Evolutionary conservation across 495 filamentous ascomycete genomes (phyloP), one percentile per base, ranked within the genome.

Genomic region (Hamigera avellanea): DNA sequence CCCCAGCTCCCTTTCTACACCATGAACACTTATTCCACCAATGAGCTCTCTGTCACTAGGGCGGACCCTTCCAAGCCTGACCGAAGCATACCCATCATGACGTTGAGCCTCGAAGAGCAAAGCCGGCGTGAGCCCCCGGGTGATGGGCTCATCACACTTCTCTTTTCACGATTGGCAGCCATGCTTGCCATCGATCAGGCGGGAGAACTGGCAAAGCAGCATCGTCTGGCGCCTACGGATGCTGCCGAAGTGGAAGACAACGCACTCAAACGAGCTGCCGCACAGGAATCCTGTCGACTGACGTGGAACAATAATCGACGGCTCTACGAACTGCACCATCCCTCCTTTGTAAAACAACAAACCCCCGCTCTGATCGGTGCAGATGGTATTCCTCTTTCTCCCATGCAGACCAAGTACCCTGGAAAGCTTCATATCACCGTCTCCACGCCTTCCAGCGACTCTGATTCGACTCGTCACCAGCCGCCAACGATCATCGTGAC

Each of bases 271-370:
- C 66, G 70, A 23, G 75, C 78, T 14, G 81, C 80, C 3, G 76
- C 78, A 33, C 71, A 77, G 32, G 83, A 89, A 50, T 80, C 77
- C 26, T 83, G 74, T 33, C 72, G 76, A 6, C 65, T 89, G 2
- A 72, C 78, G 6, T 86, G 79, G 78, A 75, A 84, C 50, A 58
- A 66, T 12, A 67, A 75, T 35, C 64, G 63, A 33, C 50, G 62
- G 33, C 69, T 67, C 27, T 83, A 87, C 55, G 80, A 81, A 48
- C 64, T 89, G 8, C 75, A 76, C 19, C 83, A 87, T 49, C 82
- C 82, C 13, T 70, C 74, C 0, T 58, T 85, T 14, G 71, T 64
- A 15, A 73, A 69, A 70, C 43, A 56, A 67, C 44, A 60, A 59
- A 56, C 59, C 53, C 43, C 63, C 48, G 50, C 66, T 56, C 33